Conservation (phyloP, 768 basidiomycete species). For the Termitomyces sp. region DNA sequence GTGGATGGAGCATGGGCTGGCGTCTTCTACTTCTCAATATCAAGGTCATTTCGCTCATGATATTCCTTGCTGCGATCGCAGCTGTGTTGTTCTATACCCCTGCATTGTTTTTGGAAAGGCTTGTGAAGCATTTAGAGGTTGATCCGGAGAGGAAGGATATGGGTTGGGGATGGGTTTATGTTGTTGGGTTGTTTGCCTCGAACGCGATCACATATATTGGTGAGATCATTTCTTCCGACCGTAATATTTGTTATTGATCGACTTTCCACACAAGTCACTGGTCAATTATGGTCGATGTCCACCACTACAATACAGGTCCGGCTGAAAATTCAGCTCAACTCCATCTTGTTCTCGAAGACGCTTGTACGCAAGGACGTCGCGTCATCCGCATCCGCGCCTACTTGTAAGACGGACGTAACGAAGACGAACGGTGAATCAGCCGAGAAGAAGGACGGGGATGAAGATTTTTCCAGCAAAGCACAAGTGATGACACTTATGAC, state of each 20-base stretch:
- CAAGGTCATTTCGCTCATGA: conserved; percentile 34
- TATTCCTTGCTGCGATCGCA: conserved; percentile 49
- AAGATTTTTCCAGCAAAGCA: conserved; percentile 63
- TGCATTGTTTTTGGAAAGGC: conserved; percentile 56
- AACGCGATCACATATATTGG: conserved; percentile 32
- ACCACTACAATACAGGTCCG: conserved; percentile 70
- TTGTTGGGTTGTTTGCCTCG: conserved; percentile 32
- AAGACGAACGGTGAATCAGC: conserved; percentile 1
- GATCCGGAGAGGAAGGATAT: conserved; percentile 53
- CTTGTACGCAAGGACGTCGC: conserved; percentile 83
- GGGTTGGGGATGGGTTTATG: conserved; percentile 74
- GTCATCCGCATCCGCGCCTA: conserved; percentile 43
- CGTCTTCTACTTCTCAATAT: conserved; percentile 59
- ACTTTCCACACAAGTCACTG: conserved; percentile 40
- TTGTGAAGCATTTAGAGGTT: conserved; percentile 64
- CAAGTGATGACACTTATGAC: conserved; percentile 97
- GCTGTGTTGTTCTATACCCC: conserved; percentile 65
- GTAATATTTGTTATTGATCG: neutral
- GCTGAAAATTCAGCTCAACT: conserved; percentile 74
- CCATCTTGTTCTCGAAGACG: conserved; percentile 83
- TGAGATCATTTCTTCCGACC: conserved; percentile 15
- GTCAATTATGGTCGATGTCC: conserved; percentile 69
- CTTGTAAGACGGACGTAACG: conserved; percentile 19
- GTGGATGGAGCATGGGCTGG: conserved; percentile 63
- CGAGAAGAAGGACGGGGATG: conserved; percentile 41